Percentiles rank a stretch among this genome's conserved stretches.
These are phyloP conservation scores for Chaetoscypha palmicola DNA, from an alignment of 2,329 filamentous ascomycete genomes.

Conservation along the genomic window DNA sequence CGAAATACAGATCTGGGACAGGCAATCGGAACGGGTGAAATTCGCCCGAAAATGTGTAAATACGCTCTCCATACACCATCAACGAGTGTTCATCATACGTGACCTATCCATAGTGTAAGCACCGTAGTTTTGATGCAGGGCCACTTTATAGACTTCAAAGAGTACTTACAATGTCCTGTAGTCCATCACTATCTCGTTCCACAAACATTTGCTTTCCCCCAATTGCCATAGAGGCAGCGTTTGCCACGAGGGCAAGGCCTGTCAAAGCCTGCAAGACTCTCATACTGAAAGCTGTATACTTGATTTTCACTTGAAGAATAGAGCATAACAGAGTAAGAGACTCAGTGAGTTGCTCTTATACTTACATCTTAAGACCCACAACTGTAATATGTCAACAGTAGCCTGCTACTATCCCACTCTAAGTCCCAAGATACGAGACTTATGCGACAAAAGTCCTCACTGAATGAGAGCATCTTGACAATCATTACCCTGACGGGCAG, in stretches of 20 bases:
- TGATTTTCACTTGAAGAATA: too few species aligned
- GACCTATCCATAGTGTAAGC: too few species aligned
- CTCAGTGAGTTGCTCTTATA: too few species aligned
- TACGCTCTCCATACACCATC: conserved; percentile 53
- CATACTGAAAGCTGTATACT: too few species aligned
- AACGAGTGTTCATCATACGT: conserved; percentile 60
- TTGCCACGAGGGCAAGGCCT: conserved; percentile 35
- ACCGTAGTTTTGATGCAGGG: background rate
- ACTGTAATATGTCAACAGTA: too few species aligned
- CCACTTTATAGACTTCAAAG: background rate
- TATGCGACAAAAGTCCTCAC: too few species aligned
- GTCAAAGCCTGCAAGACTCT: conserved; percentile 32
- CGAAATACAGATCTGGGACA: conserved; percentile 57
- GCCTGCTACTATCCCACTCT: background rate
- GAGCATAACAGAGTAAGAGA: too few species aligned
- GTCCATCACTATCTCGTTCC: conserved; percentile 42
- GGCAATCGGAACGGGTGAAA: conserved; percentile 56
- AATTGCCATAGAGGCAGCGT: conserved; percentile 41
- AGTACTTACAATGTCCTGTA: conserved; percentile 48
- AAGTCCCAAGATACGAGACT: too few species aligned
- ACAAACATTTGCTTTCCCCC: conserved; percentile 42
- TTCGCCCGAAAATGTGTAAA: conserved; percentile 57
- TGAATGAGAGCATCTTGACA: background rate
- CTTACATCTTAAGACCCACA: too few species aligned
- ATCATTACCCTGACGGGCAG: conserved; percentile 12